Evolutionary conservation across 768 basidiomycete species (phyloP).

Genomic region (Kwoniella pini): DNA sequence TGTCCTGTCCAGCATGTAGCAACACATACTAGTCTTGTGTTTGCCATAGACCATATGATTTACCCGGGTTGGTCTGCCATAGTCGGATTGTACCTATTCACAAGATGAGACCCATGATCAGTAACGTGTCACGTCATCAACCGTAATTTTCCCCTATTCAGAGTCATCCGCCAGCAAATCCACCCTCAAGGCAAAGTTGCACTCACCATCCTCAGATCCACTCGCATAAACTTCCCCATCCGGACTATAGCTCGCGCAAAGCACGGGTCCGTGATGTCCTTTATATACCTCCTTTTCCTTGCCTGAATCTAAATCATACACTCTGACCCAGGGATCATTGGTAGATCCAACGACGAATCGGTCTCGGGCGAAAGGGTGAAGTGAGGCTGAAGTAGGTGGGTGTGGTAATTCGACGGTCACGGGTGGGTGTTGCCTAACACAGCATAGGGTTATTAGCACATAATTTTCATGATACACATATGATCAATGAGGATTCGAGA

Average conservation of each 20-base stretch:
- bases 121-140: neutral
- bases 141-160: neutral
- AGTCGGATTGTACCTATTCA: slow-evolving; percentile 81
- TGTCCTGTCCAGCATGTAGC: too few relatives aligned
- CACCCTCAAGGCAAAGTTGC: too few relatives aligned
- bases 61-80: slow-evolving; percentile 96
- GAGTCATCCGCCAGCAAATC: neutral
- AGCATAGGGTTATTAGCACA: too few relatives aligned
- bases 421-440: slow-evolving; percentile 62
- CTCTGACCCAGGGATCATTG: slow-evolving; percentile 93
- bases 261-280: slow-evolving; percentile 96
- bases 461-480: slow-evolving; percentile 58
- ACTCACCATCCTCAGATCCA: slow-evolving; percentile 73
- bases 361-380: slow-evolving; percentile 84
- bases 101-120: too few relatives aligned
- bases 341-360: slow-evolving; percentile 89
- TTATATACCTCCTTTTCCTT: slow-evolving; percentile 88
- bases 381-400: slow-evolving; percentile 87
- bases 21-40: slow-evolving; percentile 37
- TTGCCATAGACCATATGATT: slow-evolving; percentile 78
- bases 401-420: slow-evolving; percentile 80
- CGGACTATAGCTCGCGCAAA: slow-evolving; percentile 88
- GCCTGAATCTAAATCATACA: slow-evolving; percentile 80
- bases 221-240: slow-evolving; percentile 98
- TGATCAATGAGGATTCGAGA: too few relatives aligned